Conservation (phyloP, 352 stramenopile genomes). For the Phytopythium boreale region DNA sequence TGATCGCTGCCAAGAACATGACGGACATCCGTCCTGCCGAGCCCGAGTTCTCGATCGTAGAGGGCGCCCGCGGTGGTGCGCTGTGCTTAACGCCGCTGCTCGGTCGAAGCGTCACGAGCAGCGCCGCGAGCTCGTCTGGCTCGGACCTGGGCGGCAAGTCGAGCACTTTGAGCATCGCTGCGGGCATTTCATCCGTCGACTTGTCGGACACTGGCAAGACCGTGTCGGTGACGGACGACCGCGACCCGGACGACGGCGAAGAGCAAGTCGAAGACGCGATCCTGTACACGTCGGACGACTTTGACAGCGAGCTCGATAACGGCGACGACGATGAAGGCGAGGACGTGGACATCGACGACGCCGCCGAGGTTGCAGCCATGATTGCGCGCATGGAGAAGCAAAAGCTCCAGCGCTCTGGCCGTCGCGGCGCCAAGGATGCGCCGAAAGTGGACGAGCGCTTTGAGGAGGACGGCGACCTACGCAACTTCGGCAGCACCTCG, state of each 20-base stretch:
- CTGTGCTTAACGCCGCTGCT: constrained; percentile 3
- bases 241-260: background rate
- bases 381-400: constrained; percentile 4
- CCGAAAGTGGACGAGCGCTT: background rate
- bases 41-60: constrained; percentile 22
- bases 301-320: constrained; percentile 5
- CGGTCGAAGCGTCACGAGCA: constrained; percentile 1
- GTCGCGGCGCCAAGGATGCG: background rate
- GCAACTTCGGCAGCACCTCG: background rate
- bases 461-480: background rate
- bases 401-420: background rate
- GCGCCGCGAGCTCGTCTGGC: background rate
- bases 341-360: constrained; percentile 4
- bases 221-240: background rate
- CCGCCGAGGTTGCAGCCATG: constrained; percentile 1
- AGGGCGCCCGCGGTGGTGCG: background rate
- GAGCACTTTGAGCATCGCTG: background rate
- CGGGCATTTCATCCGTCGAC: background rate
- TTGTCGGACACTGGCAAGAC: constrained; percentile 3
- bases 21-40: constrained; percentile 19
- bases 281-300: constrained; percentile 4
- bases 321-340: background rate
- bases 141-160: background rate
- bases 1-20: constrained; percentile 30
- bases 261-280: background rate